These are phyloP conservation scores for Geoglossum glabrum DNA, from an alignment of 495 filamentous ascomycete genomes.

Conservation along the genomic window DNA sequence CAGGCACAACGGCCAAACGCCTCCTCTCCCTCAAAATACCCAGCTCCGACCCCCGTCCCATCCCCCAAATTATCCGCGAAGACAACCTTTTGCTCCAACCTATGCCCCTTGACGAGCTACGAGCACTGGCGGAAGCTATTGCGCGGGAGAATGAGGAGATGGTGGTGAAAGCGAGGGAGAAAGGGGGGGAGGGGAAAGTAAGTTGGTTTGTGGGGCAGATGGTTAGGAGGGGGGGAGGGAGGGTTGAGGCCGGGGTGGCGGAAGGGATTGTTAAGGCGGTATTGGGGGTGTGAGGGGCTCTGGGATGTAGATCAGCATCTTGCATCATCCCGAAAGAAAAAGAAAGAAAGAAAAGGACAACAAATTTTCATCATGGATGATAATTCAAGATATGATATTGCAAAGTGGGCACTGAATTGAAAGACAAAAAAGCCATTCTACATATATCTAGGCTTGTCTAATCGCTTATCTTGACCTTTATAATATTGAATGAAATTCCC, in stretches of 20 bases:
- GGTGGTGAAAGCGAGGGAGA: conserved; percentile 42
- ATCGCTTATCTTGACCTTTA: no score
- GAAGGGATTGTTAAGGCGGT: conserved; percentile 9
- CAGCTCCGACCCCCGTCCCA: conserved; percentile 15
- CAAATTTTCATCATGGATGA: no score
- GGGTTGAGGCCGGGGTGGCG: conserved; percentile 54
- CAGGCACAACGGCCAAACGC: conserved; percentile 37
- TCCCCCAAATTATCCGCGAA: conserved; percentile 40
- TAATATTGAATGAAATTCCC: no score
- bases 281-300: no score
- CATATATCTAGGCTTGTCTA: no score
- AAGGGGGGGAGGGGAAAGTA: conserved; percentile 52
- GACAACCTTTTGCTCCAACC: conserved; percentile 46
- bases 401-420: no score
- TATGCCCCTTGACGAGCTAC: conserved; percentile 38
- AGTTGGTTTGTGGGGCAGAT: conserved; percentile 82
- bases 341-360: no score
- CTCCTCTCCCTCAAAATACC: conserved; percentile 43
- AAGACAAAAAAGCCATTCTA: no score
- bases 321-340: no score
- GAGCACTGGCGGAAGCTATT: conserved; percentile 28
- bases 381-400: no score
- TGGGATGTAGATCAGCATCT: no score
- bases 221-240: conserved; percentile 57
- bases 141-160: conserved; percentile 36